Evolutionary conservation across 768 basidiomycete species (phyloP).

Genomic region (Calocybe gangraenosa): DNA sequence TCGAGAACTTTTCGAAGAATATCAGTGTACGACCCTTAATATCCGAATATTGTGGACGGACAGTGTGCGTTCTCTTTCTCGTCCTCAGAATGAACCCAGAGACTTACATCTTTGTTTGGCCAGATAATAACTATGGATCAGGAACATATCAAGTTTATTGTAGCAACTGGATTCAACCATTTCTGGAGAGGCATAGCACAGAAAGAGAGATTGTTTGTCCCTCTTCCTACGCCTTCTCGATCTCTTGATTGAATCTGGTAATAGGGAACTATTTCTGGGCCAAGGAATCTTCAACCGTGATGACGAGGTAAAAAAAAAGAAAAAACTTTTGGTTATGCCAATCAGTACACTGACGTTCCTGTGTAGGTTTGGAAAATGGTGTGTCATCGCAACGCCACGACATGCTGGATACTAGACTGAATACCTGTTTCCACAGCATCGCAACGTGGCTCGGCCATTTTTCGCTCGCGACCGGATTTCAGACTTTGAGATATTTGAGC

Average conservation of each 20-base stretch:
- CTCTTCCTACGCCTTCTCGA: not conserved
- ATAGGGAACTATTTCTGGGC: conserved; percentile 61
- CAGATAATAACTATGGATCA: conserved; percentile 77
- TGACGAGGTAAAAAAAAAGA: conserved; percentile 46
- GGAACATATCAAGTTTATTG: conserved; percentile 59
- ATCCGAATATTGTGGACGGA: conserved; percentile 67
- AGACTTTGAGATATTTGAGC: conserved; percentile 67
- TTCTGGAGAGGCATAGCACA: conserved; percentile 67
- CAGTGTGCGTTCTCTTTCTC: conserved; percentile 39
- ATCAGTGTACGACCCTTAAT: conserved; percentile 67
- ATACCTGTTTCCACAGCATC: conserved; percentile 41
- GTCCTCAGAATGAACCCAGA: not conserved
- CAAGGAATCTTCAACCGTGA: conserved; percentile 77
- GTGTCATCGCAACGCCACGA: conserved; percentile 7
- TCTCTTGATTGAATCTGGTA: not conserved
- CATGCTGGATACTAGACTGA: not conserved
- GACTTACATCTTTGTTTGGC: not conserved
- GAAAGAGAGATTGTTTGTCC: conserved; percentile 60
- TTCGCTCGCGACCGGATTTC: conserved; percentile 69
- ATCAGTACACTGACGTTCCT: conserved; percentile 5
- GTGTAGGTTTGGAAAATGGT: conserved; percentile 63
- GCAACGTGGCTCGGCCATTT: conserved; percentile 65
- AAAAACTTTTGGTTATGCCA: too few species aligned
- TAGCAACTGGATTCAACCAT: conserved; percentile 59
- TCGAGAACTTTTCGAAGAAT: conserved; percentile 63